Evolutionary conservation across 2,329 filamentous ascomycete species (phyloP).

Genomic region (Septoria petroselini): DNA sequence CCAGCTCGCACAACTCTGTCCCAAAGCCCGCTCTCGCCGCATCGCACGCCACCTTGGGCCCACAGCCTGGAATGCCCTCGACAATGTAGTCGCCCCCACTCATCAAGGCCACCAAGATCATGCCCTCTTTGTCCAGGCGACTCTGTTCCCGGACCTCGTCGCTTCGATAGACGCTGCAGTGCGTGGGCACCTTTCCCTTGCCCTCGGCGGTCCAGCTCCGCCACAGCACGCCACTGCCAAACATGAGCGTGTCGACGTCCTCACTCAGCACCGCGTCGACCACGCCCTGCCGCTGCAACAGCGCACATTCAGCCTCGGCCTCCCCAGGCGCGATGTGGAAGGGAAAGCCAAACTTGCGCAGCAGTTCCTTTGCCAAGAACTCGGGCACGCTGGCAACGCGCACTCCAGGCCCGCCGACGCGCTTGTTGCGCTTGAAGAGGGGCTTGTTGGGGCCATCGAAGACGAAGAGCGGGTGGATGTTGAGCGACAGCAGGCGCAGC

Average conservation of each 20-base stretch:
- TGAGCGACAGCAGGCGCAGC: conserved; percentile 68
- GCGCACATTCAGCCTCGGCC: conserved; percentile 91
- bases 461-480: conserved; percentile 84
- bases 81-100: conserved; percentile 93
- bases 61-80: conserved; percentile 81
- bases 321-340: conserved; percentile 87
- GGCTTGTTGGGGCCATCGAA: conserved; percentile 87
- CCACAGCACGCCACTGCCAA: conserved; percentile 24
- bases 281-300: conserved; percentile 74
- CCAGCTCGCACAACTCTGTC: conserved; percentile 65
- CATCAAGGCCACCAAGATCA: conserved; percentile 92
- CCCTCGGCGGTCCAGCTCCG: conserved; percentile 74
- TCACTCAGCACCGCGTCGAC: conserved; percentile 94
- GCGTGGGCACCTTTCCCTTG: conserved; percentile 68
- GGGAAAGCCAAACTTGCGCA: conserved; percentile 80
- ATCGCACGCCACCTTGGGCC: conserved; percentile 82
- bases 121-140: conserved; percentile 76
- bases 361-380: conserved; percentile 75
- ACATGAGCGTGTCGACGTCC: conserved; percentile 70
- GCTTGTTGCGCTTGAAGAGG: conserved; percentile 82
- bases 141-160: conserved; percentile 52
- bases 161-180: conserved; percentile 77
- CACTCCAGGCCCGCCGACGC: conserved; percentile 55
- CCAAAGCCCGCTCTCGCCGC: conserved; percentile 88
- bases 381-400: conserved; percentile 65